phyloP scores from a whole-genome alignment of 176 grass and related monocot genomes.

The Dendrocalamus sinicus region DNA sequence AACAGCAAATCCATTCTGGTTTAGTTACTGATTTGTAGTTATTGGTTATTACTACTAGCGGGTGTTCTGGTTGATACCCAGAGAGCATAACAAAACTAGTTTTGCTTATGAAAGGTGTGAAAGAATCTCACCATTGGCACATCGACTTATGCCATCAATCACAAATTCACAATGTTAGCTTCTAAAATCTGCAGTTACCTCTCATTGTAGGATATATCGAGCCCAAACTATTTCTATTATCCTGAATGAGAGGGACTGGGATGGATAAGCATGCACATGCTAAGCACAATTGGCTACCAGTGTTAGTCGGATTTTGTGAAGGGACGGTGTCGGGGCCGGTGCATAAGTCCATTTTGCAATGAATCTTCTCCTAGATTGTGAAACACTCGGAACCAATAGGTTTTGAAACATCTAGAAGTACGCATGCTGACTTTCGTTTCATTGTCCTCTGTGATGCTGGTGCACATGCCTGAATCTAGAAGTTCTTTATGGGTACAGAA shows the following conservation, averaged over 20 bases:
- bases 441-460: not conserved
- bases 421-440: slow-evolving; percentile 34
- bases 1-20: slow-evolving; percentile 32
- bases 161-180: not conserved
- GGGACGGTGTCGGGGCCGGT: not conserved
- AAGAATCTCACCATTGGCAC: slow-evolving; percentile 2
- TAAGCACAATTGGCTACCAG: not conserved
- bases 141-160: not conserved
- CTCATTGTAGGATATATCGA: not conserved
- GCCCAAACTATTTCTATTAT: not conserved
- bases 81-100: not conserved
- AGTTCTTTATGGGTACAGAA: not conserved
- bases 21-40: slow-evolving; percentile 22
- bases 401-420: slow-evolving; percentile 46
- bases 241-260: not conserved
- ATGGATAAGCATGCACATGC: not conserved
- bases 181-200: not conserved
- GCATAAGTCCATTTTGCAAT: not conserved
- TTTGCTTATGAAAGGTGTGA: slow-evolving; percentile 32
- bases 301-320: not conserved
- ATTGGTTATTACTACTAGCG: not conserved
- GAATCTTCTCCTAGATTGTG: slow-evolving; percentile 37
- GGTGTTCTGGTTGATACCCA: not conserved
- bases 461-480: slow-evolving; percentile 33
- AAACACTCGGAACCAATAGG: not conserved